Conservation (phyloP, 768 basidiomycete genomes). For the Hypholoma sublateritium region DNA sequence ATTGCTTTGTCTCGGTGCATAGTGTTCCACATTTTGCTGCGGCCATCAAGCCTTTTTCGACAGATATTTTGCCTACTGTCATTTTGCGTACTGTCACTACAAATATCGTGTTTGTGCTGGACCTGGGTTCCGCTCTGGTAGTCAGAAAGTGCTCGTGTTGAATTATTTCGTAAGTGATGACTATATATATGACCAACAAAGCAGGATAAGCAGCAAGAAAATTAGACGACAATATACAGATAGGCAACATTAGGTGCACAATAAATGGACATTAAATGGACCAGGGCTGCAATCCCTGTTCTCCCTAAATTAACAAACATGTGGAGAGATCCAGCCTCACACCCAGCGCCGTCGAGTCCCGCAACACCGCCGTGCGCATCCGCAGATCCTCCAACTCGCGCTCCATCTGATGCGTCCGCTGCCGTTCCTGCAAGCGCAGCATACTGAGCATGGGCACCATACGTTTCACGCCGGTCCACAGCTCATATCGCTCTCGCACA, state of each 20-base stretch:
- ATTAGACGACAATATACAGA: too few relatives aligned
- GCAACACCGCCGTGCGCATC: conserved; percentile 41
- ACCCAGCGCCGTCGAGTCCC: conserved; percentile 26
- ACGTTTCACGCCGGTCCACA: conserved; percentile 43
- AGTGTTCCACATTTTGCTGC: background rate
- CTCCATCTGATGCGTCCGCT: conserved; percentile 34
- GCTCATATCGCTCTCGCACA: conserved; percentile 21
- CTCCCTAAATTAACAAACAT: conserved; percentile 12
- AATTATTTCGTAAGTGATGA: too few relatives aligned
- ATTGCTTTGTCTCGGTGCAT: conserved; percentile 14
- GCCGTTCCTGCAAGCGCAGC: conserved; percentile 44
- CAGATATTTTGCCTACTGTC: too few relatives aligned
- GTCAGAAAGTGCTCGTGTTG: too few relatives aligned
- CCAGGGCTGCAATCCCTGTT: background rate
- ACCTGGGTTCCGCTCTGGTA: too few relatives aligned
- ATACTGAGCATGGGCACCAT: conserved; percentile 44
- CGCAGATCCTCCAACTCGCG: conserved; percentile 52
- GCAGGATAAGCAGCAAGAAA: too few relatives aligned
- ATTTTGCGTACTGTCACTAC: too few relatives aligned
- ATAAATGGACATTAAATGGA: too few relatives aligned
- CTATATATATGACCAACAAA: too few relatives aligned
- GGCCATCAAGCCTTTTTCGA: too few relatives aligned
- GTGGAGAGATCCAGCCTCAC: conserved; percentile 12
- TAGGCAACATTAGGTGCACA: too few relatives aligned
- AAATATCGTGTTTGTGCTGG: too few relatives aligned